Conservation (phyloP, 257 asterid genomes). For the Buddleja alternifolia region DNA sequence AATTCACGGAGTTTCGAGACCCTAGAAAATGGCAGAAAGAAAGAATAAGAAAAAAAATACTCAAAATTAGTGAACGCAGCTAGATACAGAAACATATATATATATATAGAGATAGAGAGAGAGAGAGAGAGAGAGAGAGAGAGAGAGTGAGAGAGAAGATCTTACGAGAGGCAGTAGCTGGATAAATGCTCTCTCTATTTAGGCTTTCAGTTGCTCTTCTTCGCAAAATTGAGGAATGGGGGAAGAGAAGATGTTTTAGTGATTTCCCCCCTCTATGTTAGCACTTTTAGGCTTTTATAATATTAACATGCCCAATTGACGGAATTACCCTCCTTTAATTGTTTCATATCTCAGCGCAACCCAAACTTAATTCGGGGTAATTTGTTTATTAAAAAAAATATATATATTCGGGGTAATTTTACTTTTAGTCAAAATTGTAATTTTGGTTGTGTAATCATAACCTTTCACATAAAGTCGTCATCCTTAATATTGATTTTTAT, state of each 20-base stretch:
- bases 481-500: too few relatives aligned
- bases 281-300: not conserved
- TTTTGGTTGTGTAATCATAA: too few relatives aligned
- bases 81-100: not conserved
- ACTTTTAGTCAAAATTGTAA: too few relatives aligned
- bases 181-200: too few relatives aligned
- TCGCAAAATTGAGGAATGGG: conserved; percentile 2
- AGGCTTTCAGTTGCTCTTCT: not conserved
- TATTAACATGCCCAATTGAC: not conserved
- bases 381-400: too few relatives aligned
- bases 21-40: not conserved
- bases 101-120: not conserved
- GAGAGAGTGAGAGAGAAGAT: not conserved
- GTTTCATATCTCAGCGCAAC: not conserved
- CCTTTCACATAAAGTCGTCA: too few relatives aligned
- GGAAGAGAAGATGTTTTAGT: not conserved
- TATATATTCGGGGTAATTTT: too few relatives aligned
- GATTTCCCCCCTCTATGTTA: not conserved
- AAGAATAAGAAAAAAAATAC: not conserved
- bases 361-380: too few relatives aligned
- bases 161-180: conserved; percentile 4
- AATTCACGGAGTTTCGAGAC: not conserved
- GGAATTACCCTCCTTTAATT: conserved; percentile 6
- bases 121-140: too few relatives aligned
- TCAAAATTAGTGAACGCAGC: not conserved